Percentiles rank a stretch among this genome's conserved stretches.
These are phyloP conservation scores for Kuraishia cidri DNA, from an alignment of 805 yeast genomes.

Conservation along the genomic window DNA sequence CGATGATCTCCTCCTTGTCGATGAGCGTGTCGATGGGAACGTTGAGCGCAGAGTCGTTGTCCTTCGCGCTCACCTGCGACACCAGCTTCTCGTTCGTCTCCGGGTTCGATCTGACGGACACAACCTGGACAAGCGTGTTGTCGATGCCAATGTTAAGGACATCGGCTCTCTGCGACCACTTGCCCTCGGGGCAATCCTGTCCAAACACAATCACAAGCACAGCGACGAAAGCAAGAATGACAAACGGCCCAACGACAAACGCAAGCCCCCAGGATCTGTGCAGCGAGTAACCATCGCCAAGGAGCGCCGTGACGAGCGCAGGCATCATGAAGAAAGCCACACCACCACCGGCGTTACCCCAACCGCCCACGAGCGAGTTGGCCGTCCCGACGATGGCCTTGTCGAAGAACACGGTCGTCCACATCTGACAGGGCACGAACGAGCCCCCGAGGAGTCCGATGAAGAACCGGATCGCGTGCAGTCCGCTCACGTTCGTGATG, in stretches of 20 bases:
- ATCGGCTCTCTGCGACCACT: conserved; percentile 19
- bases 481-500: conserved; percentile 12
- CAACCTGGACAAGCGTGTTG: conserved; percentile 12
- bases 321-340: conserved; percentile 24
- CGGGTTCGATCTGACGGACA: conserved; percentile 8
- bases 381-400: conserved; percentile 19
- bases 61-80: conserved; percentile 5
- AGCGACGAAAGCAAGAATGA: conserved; percentile 19
- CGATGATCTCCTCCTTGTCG: conserved; percentile 14
- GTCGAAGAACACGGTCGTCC: conserved; percentile 19
- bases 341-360: conserved; percentile 24
- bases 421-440: conserved; percentile 19
- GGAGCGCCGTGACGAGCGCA: conserved; percentile 12
- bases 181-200: conserved; percentile 24
- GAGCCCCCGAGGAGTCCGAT: conserved; percentile 22
- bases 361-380: conserved; percentile 21
- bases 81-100: conserved; percentile 4
- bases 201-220: conserved; percentile 14
- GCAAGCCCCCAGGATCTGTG: conserved; percentile 18
- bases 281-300: conserved; percentile 9
- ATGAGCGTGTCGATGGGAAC: conserved; percentile 10
- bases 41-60: conserved; percentile 4
- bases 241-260: conserved; percentile 20
- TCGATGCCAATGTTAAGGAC: conserved; percentile 15
- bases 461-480: conserved; percentile 19